These are phyloP conservation scores for Alternaria brassicicola DNA, from an alignment of 2,329 filamentous ascomycete species.

Conservation along the genomic window DNA sequence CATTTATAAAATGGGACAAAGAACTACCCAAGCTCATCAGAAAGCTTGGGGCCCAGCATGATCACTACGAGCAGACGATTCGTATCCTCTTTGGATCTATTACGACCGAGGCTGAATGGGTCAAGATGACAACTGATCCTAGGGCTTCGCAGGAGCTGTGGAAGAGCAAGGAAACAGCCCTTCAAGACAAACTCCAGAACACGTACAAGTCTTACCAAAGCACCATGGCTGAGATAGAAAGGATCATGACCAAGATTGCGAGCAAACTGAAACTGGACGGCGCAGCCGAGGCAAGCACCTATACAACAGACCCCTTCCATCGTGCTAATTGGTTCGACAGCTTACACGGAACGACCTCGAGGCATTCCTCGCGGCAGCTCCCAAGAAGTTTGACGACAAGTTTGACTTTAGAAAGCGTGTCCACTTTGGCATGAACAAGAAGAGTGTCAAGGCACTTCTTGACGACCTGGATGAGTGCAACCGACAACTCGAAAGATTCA, in stretches of 20 bases:
- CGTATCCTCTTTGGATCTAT: conserved; percentile 46
- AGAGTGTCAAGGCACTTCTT: conserved; percentile 43
- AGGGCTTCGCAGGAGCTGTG: conserved; percentile 36
- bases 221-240: conserved; percentile 45
- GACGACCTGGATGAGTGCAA: conserved; percentile 49
- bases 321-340: conserved; percentile 28
- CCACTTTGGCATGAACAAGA: conserved; percentile 47
- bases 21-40: conserved; percentile 46
- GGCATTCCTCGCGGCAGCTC: conserved; percentile 43
- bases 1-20: too few species aligned
- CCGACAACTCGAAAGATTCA: conserved; percentile 48
- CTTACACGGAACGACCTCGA: conserved; percentile 45
- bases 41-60: conserved; percentile 47
- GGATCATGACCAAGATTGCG: conserved; percentile 45
- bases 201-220: conserved; percentile 45
- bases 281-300: conserved; percentile 37
- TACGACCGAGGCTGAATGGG: conserved; percentile 44
- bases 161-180: conserved; percentile 40
- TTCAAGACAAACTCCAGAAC: conserved; percentile 43
- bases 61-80: conserved; percentile 46
- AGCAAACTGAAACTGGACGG: conserved; percentile 47
- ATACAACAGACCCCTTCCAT: conserved; percentile 10
- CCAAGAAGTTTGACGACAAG: conserved; percentile 38
- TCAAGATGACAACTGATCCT: conserved; percentile 44
- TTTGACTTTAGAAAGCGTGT: conserved; percentile 47